phyloP scores from a whole-genome alignment of 345 rosid genomes.

The Populus pruinosa region DNA sequence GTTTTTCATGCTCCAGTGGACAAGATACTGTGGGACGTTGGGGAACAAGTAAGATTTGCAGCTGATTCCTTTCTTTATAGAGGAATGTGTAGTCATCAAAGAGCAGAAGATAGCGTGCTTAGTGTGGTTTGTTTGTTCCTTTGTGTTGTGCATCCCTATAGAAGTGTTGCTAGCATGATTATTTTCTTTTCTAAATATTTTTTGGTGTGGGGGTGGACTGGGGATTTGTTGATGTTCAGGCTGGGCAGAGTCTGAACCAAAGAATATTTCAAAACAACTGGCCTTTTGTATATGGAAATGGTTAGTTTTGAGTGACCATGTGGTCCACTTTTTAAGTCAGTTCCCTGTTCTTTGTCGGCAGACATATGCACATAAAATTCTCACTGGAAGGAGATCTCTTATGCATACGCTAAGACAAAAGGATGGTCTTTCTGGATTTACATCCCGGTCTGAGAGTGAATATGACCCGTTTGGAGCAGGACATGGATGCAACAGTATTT shows the following conservation, averaged over 20 bases:
- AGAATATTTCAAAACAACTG: neutral
- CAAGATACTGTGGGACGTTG: slow-evolving; percentile 87
- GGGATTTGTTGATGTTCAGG: neutral
- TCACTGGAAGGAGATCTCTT: slow-evolving; percentile 73
- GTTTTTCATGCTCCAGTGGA: slow-evolving; percentile 84
- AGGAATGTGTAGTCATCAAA: neutral
- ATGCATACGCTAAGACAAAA: slow-evolving; percentile 57
- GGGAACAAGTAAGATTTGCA: slow-evolving; percentile 57
- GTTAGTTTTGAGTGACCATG: neutral
- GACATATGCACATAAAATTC: slow-evolving; percentile 86
- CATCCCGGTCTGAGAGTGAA: slow-evolving; percentile 66
- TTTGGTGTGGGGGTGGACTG: neutral
- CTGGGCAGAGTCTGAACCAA: neutral
- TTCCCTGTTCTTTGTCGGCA: slow-evolving; percentile 30
- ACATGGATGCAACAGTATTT: slow-evolving; percentile 88
- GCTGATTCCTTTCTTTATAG: neutral
- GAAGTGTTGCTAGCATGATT: neutral
- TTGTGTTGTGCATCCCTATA: neutral
- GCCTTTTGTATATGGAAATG: neutral
- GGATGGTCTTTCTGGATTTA: slow-evolving; percentile 59
- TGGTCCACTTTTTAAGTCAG: neutral
- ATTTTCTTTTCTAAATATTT: neutral
- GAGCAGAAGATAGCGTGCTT: neutral
- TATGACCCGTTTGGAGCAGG: slow-evolving; percentile 87
- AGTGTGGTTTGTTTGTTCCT: neutral